Conservation (phyloP, 176 grass and related monocot genomes). For the Musa troglodytarum region DNA sequence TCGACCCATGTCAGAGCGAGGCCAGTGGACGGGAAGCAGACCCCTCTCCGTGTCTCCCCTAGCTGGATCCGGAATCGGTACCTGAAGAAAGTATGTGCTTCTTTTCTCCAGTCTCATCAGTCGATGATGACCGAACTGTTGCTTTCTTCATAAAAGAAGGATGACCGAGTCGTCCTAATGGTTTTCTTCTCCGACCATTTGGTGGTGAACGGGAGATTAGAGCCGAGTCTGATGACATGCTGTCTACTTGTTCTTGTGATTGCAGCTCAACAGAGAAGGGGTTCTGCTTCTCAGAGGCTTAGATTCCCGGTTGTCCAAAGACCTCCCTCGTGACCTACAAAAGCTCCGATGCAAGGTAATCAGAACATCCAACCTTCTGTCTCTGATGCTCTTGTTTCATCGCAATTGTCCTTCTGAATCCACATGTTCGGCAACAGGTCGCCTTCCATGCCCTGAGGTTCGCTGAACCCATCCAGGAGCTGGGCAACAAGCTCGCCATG, state of each 20-base stretch:
- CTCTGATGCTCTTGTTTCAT: neutral
- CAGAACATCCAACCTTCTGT: neutral
- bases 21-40: conserved; percentile 29
- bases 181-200: no score
- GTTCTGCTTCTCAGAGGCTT: conserved; percentile 45
- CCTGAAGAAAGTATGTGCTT: conserved; percentile 26
- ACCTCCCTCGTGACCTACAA: conserved; percentile 42
- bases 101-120: neutral
- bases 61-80: conserved; percentile 32
- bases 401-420: neutral
- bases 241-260: neutral
- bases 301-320: conserved; percentile 42
- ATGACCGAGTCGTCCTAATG: no score
- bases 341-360: conserved; percentile 53
- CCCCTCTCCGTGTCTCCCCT: conserved; percentile 28
- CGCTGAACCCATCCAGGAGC: conserved; percentile 8
- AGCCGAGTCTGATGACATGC: neutral
- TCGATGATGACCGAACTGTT: neutral
- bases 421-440: conserved; percentile 7
- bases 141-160: neutral
- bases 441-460: conserved; percentile 35
- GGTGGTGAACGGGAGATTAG: neutral
- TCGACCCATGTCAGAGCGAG: conserved; percentile 43
- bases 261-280: conserved; percentile 46
- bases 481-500: conserved; percentile 25